Conservation (phyloP, 805 yeast species). For the Ogataea parapolymorpha region DNA sequence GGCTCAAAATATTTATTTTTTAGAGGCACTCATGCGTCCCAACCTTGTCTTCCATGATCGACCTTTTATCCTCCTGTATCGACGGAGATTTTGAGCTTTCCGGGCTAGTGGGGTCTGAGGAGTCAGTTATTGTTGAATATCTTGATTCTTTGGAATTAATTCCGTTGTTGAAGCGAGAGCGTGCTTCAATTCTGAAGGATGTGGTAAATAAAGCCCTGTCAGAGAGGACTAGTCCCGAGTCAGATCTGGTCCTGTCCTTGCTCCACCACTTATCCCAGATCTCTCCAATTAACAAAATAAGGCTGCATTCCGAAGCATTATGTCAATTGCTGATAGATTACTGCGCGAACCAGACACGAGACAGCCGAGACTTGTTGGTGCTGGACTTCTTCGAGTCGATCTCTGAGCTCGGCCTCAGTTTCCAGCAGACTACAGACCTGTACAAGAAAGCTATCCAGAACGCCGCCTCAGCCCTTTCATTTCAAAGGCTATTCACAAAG, state of each 20-base stretch:
- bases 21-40: background rate
- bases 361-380: slow-evolving; percentile 2
- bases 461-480: background rate
- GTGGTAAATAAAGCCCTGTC: background rate
- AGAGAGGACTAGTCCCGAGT: background rate
- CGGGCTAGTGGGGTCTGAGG: background rate
- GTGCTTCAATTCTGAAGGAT: background rate
- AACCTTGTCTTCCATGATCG: slow-evolving; percentile 1
- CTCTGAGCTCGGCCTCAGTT: slow-evolving; percentile 19
- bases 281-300: slow-evolving; percentile 22
- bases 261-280: slow-evolving; percentile 13
- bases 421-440: slow-evolving; percentile 10
- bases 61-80: background rate
- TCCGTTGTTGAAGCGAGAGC: slow-evolving; percentile 1
- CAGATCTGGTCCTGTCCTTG: slow-evolving; percentile 13
- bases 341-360: background rate
- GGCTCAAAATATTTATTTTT: slow-evolving; percentile 7
- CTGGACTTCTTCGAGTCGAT: slow-evolving; percentile 7
- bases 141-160: slow-evolving; percentile 2
- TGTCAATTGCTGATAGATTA: slow-evolving; percentile 10
- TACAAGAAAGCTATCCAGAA: slow-evolving; percentile 10
- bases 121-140: background rate
- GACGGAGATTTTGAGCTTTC: background rate
- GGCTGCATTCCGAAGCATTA: slow-evolving; percentile 15
- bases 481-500: slow-evolving; percentile 3